phyloP scores from a whole-genome alignment of 2,329 filamentous ascomycete species.

The Nemania sp. region DNA sequence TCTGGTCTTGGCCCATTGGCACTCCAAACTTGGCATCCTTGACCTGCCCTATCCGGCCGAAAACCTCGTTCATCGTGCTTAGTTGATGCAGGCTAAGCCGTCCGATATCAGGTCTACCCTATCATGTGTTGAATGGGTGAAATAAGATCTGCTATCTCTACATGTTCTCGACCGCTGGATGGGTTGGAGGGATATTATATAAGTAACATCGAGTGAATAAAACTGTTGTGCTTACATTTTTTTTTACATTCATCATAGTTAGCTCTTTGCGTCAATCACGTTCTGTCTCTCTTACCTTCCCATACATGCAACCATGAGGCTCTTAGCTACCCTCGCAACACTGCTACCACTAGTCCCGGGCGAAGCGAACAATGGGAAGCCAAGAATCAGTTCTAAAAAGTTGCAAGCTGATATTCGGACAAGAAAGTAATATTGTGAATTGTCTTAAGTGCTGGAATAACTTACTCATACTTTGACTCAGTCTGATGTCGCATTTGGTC shows the following conservation, averaged over 20 bases:
- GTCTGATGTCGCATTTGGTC: conserved; percentile 17
- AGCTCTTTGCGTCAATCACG: too few relatives aligned
- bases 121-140: not conserved
- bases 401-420: conserved; percentile 12
- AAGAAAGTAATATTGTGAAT: not conserved
- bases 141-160: not conserved
- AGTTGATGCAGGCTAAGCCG: conserved; percentile 14
- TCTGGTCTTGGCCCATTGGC: conserved; percentile 15
- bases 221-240: not conserved
- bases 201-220: not conserved
- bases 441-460: fast-evolving
- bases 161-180: not conserved
- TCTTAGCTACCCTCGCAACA: not conserved
- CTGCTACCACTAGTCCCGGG: not conserved
- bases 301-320: not conserved
- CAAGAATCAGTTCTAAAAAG: conserved; percentile 4
- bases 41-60: conserved; percentile 11
- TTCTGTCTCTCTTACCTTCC: not conserved
- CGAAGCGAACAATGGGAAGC: not conserved
- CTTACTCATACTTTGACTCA: not conserved
- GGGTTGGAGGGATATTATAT: not conserved
- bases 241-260: not conserved
- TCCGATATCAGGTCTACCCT: not conserved
- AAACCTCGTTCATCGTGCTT: not conserved
- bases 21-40: conserved; percentile 17